phyloP scores from a whole-genome alignment of 2,329 filamentous ascomycete species.

The Anthostomella pinea region DNA sequence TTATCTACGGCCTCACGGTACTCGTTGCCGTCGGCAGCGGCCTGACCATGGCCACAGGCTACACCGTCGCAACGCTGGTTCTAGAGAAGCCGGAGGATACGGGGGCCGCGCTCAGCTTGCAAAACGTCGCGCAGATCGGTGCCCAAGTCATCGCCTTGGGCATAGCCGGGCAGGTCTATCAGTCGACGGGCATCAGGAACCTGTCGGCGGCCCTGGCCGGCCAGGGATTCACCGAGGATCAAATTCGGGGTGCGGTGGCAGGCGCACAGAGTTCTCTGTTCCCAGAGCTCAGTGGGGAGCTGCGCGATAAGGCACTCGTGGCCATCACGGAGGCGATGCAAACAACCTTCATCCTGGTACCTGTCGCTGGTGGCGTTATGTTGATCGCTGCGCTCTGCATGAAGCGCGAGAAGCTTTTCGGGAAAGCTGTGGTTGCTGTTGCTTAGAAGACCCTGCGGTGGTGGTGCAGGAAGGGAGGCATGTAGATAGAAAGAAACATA shows the following conservation, averaged over 20 bases:
- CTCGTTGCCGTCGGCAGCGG: constrained; percentile 32
- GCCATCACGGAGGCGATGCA: constrained; percentile 29
- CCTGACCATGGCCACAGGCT: constrained; percentile 29
- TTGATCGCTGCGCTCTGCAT: constrained; percentile 21
- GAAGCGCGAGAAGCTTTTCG: constrained; percentile 32
- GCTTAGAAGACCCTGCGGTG: too few relatives aligned
- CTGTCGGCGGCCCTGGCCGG: constrained; percentile 24
- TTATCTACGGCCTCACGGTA: constrained; percentile 34
- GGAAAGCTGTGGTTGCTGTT: too few relatives aligned
- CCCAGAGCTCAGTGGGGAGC: constrained; percentile 19
- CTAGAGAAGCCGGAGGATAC: constrained; percentile 12
- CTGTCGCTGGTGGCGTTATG: constrained; percentile 17
- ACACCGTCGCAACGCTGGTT: constrained; percentile 33
- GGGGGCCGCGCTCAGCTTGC: constrained; percentile 7
- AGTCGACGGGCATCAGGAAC: constrained; percentile 19
- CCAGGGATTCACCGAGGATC: constrained; percentile 22
- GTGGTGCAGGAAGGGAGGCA: too few relatives aligned
- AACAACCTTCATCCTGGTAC: constrained; percentile 9
- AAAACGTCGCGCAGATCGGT: constrained; percentile 16
- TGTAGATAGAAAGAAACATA: too few relatives aligned
- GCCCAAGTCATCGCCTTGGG: constrained; percentile 12
- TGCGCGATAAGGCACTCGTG: constrained; percentile 25
- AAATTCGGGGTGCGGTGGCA: constrained; percentile 32
- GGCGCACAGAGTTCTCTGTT: constrained; percentile 34
- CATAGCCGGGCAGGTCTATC: constrained; percentile 17